Conservation (phyloP, 2,329 filamentous ascomycete genomes). For the Lizonia empirigonia region DNA sequence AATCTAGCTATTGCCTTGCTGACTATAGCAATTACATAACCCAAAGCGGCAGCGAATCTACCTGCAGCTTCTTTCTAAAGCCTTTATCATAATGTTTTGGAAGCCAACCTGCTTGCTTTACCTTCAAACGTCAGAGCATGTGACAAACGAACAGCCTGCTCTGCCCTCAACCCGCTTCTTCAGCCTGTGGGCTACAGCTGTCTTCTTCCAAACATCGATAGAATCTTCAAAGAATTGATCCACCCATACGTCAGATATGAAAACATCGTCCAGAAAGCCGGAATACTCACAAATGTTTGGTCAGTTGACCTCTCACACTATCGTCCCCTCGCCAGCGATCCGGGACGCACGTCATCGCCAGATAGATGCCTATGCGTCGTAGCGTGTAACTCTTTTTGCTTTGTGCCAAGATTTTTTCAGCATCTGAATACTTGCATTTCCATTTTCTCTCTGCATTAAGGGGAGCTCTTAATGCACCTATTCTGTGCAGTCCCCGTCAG, state of each 20-base stretch:
- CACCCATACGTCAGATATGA: constrained; percentile 27
- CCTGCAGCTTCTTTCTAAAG: constrained; percentile 53
- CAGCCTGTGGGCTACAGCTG: constrained; percentile 38
- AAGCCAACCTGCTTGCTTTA: constrained; percentile 52
- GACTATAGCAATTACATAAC: not conserved
- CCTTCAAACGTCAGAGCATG: constrained; percentile 52
- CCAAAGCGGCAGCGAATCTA: constrained; percentile 35
- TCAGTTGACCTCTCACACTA: constrained; percentile 53
- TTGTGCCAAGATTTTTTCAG: constrained; percentile 50
- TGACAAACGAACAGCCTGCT: constrained; percentile 51
- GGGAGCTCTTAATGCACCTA: constrained; percentile 46
- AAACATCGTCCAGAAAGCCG: constrained; percentile 49
- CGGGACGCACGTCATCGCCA: constrained; percentile 47
- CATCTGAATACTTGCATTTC: constrained; percentile 46
- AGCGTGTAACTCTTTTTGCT: constrained; percentile 50
- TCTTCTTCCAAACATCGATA: constrained; percentile 27
- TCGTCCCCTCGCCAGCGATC: constrained; percentile 48
- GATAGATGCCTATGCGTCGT: constrained; percentile 40
- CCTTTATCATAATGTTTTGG: constrained; percentile 49
- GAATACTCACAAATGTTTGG: constrained; percentile 54
- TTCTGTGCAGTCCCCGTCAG: constrained; percentile 47
- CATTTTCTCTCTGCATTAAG: constrained; percentile 48
- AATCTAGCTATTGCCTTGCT: too few species aligned
- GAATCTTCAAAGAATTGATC: constrained; percentile 37
- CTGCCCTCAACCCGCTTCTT: constrained; percentile 46